phyloP scores from a whole-genome alignment of 805 yeast genomes.

The Cyberlindnera americana region DNA sequence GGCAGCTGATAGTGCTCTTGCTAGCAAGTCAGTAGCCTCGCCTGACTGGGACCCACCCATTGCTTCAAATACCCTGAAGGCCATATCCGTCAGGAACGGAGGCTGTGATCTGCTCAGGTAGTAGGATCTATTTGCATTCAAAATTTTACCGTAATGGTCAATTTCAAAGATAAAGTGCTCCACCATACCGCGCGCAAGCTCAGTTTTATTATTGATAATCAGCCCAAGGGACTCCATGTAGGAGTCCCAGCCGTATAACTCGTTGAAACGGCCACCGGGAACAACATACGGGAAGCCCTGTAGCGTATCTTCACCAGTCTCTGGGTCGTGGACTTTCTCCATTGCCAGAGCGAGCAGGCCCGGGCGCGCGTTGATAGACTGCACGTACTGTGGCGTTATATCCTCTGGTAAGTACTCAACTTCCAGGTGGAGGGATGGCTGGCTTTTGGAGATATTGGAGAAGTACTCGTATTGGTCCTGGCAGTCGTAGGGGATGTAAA shows the following conservation, averaged over 20 bases:
- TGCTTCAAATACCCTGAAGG: slow-evolving; percentile 60
- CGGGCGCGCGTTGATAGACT: slow-evolving; percentile 74
- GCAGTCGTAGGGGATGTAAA: slow-evolving; percentile 71
- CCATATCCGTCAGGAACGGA: slow-evolving; percentile 94
- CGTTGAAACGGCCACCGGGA: slow-evolving; percentile 97
- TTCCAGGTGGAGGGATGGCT: slow-evolving; percentile 59
- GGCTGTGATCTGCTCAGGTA: slow-evolving; percentile 93
- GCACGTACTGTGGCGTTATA: slow-evolving; percentile 74
- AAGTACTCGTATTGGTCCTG: slow-evolving; percentile 73
- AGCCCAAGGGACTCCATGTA: slow-evolving; percentile 88
- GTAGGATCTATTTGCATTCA: slow-evolving; percentile 92
- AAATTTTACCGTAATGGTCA: slow-evolving; percentile 82
- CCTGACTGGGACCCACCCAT: slow-evolving; percentile 46
- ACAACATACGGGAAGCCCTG: slow-evolving; percentile 84
- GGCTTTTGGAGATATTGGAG: slow-evolving; percentile 43
- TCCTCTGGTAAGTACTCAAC: slow-evolving; percentile 73
- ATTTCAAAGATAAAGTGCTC: slow-evolving; percentile 91
- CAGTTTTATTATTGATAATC: slow-evolving; percentile 58
- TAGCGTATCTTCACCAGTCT: slow-evolving; percentile 45
- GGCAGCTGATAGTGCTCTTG: slow-evolving; percentile 69
- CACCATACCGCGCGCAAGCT: slow-evolving; percentile 84
- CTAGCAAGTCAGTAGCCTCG: slow-evolving; percentile 57
- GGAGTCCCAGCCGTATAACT: slow-evolving; percentile 97
- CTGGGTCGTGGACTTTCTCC: slow-evolving; percentile 47
- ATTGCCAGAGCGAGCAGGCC: slow-evolving; percentile 84